Evolutionary conservation across 2,329 filamentous ascomycete species (phyloP), one percentile per base, ranked within the genome.

Genomic region (Ilyonectria robusta): DNA sequence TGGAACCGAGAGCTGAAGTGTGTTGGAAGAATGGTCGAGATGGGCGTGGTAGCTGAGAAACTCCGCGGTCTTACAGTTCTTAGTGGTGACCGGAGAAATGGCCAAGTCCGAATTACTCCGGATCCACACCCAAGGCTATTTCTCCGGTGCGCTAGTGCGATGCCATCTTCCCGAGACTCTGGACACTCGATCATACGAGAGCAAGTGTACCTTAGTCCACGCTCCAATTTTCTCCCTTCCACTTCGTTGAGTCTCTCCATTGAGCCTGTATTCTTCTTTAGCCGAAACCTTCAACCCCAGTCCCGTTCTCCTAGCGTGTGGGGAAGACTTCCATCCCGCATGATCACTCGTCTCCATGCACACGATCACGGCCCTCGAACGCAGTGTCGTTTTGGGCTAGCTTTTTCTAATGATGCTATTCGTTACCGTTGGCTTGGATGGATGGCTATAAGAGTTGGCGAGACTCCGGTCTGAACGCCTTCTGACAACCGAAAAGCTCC

Each of bases 281-380:
- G 26, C 23, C 46, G 46, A 29, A 10, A 26, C 7, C 10, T 10
- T 15, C 4, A 48, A 15, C 23, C 46, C 46, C 46, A 17, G 46
- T 11, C 3, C 23, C 17, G 31, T 19, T 7, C 26, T 26, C 8
- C 17, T 44, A 44, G 50, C 42, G 37, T 54, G 59, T 48, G 50
- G 48, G 47, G 50, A 61, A 61, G 59, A n/a, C 48, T 57, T 13
- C 46, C 19, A 13, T 47, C 50, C 50, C 48, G 19, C 59, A 61
- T 61, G 40, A 55, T 29, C 59, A 19, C 26, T 40, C 17, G 9
- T 23, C 26, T 8, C 21, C 37, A 57, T 15, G n/a, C 19, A 35
- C 31, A n/a, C 26, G 37, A 54, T 54, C 48, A 8, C 19, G 10
- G 50, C 4, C 46, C 54, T 44, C n/a, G 17, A 37, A 6, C 23